These are phyloP conservation scores for Paecilomyces formosus DNA, from an alignment of 2,329 filamentous ascomycete species.

Conservation along the genomic window DNA sequence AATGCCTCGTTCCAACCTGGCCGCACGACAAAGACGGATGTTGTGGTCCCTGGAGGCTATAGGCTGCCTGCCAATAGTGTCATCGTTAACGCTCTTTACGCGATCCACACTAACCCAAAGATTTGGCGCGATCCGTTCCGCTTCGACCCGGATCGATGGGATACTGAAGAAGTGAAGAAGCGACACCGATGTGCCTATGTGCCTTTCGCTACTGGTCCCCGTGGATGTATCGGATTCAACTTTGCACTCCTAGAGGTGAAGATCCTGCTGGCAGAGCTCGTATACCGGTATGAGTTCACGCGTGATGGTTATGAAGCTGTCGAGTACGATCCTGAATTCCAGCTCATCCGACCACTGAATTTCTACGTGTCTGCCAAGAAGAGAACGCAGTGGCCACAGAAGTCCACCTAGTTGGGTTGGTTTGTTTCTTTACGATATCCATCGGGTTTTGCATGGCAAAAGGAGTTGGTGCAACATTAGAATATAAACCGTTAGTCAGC, in stretches of 20 bases:
- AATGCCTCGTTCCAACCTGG: constrained; percentile 56
- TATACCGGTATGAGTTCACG: constrained; percentile 52
- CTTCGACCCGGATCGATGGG: constrained; percentile 57
- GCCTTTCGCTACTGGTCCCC: too few relatives aligned
- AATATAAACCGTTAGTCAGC: too few relatives aligned
- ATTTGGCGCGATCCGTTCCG: constrained; percentile 52
- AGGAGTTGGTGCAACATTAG: too few relatives aligned
- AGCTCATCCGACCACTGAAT: constrained; percentile 50
- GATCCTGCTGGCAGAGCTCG: constrained; percentile 47
- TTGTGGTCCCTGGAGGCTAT: constrained; percentile 54
- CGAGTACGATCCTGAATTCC: constrained; percentile 55
- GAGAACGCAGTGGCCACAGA: constrained; percentile 42
- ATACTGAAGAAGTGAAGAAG: constrained; percentile 46
- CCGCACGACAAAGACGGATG: constrained; percentile 49
- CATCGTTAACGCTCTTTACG: constrained; percentile 44
- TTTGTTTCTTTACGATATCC: too few relatives aligned
- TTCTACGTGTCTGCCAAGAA: constrained; percentile 46
- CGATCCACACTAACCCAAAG: constrained; percentile 45
- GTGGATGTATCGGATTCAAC: too few relatives aligned
- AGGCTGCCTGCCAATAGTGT: constrained; percentile 45
- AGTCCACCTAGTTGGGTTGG: not conserved
- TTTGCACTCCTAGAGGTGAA: constrained; percentile 57
- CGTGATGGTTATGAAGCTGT: constrained; percentile 43
- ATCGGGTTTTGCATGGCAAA: too few relatives aligned
- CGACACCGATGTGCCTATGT: constrained; percentile 43